These are phyloP conservation scores for Skeletonema marinoi DNA, from an alignment of 108 stramenopile species.

Conservation along the genomic window DNA sequence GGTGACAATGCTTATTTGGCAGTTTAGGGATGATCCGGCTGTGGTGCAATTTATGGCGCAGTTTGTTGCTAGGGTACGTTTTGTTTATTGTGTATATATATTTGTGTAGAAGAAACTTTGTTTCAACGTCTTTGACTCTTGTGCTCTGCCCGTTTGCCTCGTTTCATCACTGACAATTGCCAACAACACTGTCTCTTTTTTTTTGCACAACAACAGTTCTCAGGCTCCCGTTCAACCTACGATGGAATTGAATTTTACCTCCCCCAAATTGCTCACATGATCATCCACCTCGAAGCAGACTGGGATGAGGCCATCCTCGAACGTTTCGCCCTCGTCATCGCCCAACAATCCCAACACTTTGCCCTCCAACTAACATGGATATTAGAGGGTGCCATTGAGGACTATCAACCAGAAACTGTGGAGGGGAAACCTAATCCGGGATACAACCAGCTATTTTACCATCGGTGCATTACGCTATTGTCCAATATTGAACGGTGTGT, in stretches of 20 bases:
- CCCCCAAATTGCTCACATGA: conserved; percentile 99
- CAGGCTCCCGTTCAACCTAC: conserved; percentile 95
- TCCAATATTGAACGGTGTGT: conserved; percentile 94
- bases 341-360: conserved; percentile 96
- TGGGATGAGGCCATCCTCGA: conserved; percentile 95
- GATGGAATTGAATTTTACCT: conserved; percentile 99
- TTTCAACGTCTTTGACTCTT: neutral
- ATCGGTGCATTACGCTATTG: conserved; percentile 91
- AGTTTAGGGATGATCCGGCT: conserved; percentile 87
- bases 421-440: conserved; percentile 83
- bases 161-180: neutral
- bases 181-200: neutral
- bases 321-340: conserved; percentile 94
- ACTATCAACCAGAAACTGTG: conserved; percentile 95
- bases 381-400: conserved; percentile 96
- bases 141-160: neutral
- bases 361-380: conserved; percentile 98
- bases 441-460: conserved; percentile 89
- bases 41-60: conserved; percentile 93
- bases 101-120: neutral
- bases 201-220: conserved; percentile 60
- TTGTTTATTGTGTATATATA: neutral
- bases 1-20: conserved; percentile 96
- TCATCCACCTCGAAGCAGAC: conserved; percentile 96
- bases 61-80: conserved; percentile 85